Evolutionary conservation across 768 basidiomycete species (phyloP).

Genomic region (Rhizopogon rudus): DNA sequence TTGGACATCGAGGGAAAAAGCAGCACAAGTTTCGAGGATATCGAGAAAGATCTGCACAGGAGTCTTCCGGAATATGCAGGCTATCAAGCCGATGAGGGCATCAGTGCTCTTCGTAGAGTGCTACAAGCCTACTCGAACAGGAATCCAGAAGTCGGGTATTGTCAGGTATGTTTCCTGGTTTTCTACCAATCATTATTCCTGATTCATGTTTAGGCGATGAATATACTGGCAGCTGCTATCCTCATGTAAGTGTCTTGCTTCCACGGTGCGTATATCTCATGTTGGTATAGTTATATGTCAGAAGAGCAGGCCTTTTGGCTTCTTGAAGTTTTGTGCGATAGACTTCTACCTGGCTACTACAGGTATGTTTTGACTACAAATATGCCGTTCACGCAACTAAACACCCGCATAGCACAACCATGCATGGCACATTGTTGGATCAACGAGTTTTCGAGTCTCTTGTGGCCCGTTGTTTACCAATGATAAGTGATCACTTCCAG

Average conservation of each 20-base stretch:
- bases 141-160: conserved; percentile 93
- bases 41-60: conserved; percentile 96
- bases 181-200: neutral
- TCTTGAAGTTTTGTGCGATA: conserved; percentile 89
- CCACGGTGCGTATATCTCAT: conserved; percentile 7
- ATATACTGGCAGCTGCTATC: conserved; percentile 94
- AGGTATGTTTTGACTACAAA: conserved; percentile 45
- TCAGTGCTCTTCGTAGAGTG: conserved; percentile 79
- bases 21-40: conserved; percentile 92
- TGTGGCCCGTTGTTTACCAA: conserved; percentile 82
- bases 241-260: conserved; percentile 57
- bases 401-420: conserved; percentile 67
- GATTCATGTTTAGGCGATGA: conserved; percentile 70
- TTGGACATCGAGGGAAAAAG: conserved; percentile 73
- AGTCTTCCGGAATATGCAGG: conserved; percentile 96
- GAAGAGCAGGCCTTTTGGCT: conserved; percentile 99
- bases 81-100: conserved; percentile 88
- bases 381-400: neutral
- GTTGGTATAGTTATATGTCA: conserved; percentile 79
- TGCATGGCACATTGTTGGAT: conserved; percentile 99
- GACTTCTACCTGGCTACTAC: conserved; percentile 96
- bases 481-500: conserved; percentile 91
- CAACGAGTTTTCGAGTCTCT: conserved; percentile 96
- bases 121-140: conserved; percentile 93
- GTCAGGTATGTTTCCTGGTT: conserved; percentile 53